These are phyloP conservation scores for Saxophila tyrrhenica DNA, from an alignment of 495 filamentous ascomycete species.

Conservation along the genomic window DNA sequence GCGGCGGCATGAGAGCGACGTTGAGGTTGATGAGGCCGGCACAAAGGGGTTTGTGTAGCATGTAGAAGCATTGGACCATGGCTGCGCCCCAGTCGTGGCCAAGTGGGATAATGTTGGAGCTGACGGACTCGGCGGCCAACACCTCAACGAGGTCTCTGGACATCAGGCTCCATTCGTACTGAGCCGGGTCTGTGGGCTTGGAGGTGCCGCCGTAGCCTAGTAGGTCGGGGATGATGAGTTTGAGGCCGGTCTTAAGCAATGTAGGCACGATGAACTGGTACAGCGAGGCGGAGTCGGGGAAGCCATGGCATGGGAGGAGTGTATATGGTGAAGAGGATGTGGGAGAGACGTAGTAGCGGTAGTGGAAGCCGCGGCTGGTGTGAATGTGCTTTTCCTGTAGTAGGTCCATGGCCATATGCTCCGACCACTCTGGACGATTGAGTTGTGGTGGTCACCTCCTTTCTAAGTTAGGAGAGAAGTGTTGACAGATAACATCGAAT, in stretches of 20 bases:
- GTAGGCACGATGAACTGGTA: constrained; percentile 6
- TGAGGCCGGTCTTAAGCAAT: neutral
- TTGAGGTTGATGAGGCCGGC: constrained; percentile 4
- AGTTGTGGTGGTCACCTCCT: no score
- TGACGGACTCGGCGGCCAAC: constrained; percentile 9
- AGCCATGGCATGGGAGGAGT: constrained; percentile 18
- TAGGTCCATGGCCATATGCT: constrained; percentile 9
- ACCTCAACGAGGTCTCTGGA: constrained; percentile 9
- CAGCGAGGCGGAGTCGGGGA: constrained; percentile 9
- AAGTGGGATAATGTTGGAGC: constrained; percentile 7
- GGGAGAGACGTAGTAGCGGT: constrained; percentile 11
- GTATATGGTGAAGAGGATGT: constrained; percentile 30
- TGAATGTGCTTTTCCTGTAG: constrained; percentile 10
- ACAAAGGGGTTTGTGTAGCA: constrained; percentile 8
- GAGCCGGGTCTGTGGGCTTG: constrained; percentile 9
- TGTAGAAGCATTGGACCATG: constrained; percentile 2
- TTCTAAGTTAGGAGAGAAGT: no score
- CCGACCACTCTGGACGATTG: no score
- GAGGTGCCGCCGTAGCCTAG: constrained; percentile 21
- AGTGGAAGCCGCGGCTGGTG: constrained; percentile 8
- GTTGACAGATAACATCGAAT: no score
- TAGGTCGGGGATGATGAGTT: constrained; percentile 15
- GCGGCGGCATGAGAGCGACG: constrained; percentile 11
- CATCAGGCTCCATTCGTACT: constrained; percentile 9
- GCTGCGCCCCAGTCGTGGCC: constrained; percentile 20